Evolutionary conservation across 345 rosid species (phyloP).

Genomic region (Salix purpurea): DNA sequence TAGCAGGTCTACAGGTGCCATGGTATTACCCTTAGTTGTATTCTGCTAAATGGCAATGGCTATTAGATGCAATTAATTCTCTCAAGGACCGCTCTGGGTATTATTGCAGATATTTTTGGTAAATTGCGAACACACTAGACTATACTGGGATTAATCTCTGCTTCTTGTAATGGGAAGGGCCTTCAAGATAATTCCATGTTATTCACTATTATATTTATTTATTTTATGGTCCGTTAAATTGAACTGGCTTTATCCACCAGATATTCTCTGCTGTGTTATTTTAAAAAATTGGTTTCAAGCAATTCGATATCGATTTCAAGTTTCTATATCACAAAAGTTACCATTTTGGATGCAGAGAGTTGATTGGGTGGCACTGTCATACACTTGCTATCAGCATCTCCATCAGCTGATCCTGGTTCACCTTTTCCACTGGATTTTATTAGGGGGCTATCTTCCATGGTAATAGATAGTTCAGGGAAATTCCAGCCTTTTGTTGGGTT

Average conservation of each 20-base stretch:
- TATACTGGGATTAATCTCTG: not conserved
- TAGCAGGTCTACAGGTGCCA: not conserved
- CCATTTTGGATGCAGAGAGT: slow-evolving; percentile 46
- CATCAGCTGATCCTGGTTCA: slow-evolving; percentile 32
- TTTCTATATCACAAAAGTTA: slow-evolving; percentile 20
- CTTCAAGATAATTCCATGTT: not conserved
- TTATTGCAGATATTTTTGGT: not conserved
- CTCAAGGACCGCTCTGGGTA: not conserved
- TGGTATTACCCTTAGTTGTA: too few relatives aligned
- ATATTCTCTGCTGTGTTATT: not conserved
- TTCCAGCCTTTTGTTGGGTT: slow-evolving; percentile 90
- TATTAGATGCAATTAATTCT: not conserved
- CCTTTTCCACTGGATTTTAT: slow-evolving; percentile 21
- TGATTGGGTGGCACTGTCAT: slow-evolving; percentile 20
- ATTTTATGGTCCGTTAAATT: not conserved
- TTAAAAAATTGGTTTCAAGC: not conserved
- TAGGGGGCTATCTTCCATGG: slow-evolving; percentile 19
- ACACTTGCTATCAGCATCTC: slow-evolving; percentile 20
- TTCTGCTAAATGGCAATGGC: not conserved
- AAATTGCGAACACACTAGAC: too few relatives aligned
- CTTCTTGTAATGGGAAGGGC: not conserved
- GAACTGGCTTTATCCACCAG: not conserved
- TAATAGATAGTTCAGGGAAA: slow-evolving; percentile 56
- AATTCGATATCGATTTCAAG: slow-evolving; percentile 2
- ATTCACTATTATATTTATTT: too few relatives aligned